These are phyloP conservation scores for Rhynchosporium agropyri DNA, from an alignment of 2,329 filamentous ascomycete genomes.

Conservation along the genomic window DNA sequence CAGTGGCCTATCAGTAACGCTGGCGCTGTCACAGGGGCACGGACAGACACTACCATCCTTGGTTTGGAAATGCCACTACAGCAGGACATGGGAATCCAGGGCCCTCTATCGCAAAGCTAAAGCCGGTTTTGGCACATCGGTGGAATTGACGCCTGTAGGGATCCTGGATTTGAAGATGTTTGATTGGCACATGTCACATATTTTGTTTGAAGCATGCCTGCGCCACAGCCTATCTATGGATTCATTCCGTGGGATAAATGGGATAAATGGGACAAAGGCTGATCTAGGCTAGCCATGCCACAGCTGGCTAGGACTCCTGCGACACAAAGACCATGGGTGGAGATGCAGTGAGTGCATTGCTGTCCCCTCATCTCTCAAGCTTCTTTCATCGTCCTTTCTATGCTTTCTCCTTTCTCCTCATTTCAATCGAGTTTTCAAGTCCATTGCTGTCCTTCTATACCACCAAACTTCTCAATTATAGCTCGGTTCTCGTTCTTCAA, in stretches of 20 bases:
- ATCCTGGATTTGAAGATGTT: not conserved
- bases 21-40: not conserved
- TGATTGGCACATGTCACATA: not conserved
- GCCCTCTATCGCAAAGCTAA: conserved; percentile 9
- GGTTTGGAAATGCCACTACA: conserved; percentile 10
- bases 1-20: not conserved
- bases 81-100: conserved; percentile 9
- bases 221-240: conserved; percentile 8
- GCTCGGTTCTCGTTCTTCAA: not conserved
- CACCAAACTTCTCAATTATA: not conserved
- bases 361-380: conserved; percentile 1
- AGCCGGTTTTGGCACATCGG: conserved; percentile 3
- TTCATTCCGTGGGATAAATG: not conserved
- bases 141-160: not conserved
- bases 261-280: conserved; percentile 8
- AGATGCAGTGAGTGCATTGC: not conserved
- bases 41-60: not conserved
- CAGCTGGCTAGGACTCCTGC: not conserved
- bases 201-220: conserved; percentile 2
- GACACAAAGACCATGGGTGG: conserved; percentile 9
- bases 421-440: not conserved
- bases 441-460: conserved; percentile 1
- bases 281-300: not conserved
- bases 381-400: not conserved
- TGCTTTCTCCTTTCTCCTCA: not conserved